A percentile compares a stretch with the other conserved stretches of the same genome.
phyloP scores from a whole-genome alignment of 371 early-diverging fungal genomes.

The Dentiscutata heterogama region DNA sequence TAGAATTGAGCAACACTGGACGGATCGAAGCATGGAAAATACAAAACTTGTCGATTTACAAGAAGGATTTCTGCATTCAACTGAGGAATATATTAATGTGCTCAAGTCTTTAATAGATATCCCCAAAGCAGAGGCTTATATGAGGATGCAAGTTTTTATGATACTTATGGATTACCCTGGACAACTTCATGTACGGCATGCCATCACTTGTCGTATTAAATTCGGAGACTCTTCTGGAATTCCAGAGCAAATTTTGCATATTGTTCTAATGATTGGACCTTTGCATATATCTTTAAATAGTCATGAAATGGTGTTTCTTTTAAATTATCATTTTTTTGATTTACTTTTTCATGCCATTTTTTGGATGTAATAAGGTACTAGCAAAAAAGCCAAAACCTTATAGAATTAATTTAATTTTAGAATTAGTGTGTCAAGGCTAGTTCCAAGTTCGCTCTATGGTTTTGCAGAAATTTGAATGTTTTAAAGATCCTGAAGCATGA shows the following conservation, averaged over 20 bases:
- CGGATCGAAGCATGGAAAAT: no score
- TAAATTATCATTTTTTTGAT: conserved; percentile 22
- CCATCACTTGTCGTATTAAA: neutral
- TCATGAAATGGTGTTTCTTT: neutral
- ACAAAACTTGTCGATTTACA: neutral
- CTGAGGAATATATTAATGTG: neutral
- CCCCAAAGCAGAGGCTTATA: neutral
- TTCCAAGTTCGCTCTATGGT: neutral
- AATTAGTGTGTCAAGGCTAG: neutral
- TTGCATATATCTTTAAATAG: conserved; percentile 12
- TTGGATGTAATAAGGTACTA: neutral
- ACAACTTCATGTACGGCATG: neutral
- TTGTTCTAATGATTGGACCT: conserved; percentile 24
- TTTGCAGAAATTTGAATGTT: neutral
- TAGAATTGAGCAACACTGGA: no score
- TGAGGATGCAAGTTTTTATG: neutral
- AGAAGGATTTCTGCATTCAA: neutral
- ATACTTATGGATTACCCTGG: no score
- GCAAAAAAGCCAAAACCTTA: no score
- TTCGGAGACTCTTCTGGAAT: neutral
- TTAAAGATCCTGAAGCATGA: neutral
- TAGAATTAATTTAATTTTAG: neutral
- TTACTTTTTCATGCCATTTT: neutral
- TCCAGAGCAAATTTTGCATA: neutral
- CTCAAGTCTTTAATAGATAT: neutral